phyloP scores from a whole-genome alignment of 108 stramenopile species.

The Fistulifera pelliculosa region DNA sequence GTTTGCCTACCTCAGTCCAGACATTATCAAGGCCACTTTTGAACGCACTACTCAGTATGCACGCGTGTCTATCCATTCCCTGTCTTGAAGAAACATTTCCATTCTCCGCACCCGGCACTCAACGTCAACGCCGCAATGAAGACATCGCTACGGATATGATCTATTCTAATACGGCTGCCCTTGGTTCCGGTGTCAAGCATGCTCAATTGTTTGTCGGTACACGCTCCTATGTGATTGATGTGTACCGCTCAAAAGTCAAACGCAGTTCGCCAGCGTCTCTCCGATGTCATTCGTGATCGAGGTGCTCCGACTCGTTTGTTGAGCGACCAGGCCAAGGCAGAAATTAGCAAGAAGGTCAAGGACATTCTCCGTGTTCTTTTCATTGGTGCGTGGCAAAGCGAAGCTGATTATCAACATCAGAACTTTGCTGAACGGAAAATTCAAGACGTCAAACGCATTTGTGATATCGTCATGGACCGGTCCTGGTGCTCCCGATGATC shows the following conservation, averaged over 20 bases:
- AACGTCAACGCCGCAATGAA: too few species aligned
- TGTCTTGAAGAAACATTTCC: too few species aligned
- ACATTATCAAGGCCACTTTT: too few species aligned
- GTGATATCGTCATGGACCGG: not conserved
- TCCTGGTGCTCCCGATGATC: not conserved
- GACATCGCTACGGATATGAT: too few species aligned
- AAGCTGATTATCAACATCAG: not conserved
- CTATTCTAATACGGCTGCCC: too few species aligned
- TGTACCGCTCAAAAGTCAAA: not conserved
- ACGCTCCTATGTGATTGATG: too few species aligned
- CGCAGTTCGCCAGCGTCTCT: not conserved
- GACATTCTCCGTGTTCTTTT: not conserved
- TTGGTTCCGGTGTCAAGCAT: too few species aligned
- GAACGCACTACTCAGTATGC: too few species aligned
- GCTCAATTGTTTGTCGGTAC: too few species aligned
- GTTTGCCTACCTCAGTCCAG: too few species aligned
- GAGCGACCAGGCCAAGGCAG: conserved; percentile 3
- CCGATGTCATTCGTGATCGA: conserved; percentile 10
- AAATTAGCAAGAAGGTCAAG: not conserved
- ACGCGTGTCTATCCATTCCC: too few species aligned
- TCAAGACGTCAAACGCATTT: not conserved
- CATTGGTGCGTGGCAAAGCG: not conserved
- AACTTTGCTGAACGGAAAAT: not conserved
- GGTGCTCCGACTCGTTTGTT: conserved; percentile 19
- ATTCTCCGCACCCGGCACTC: too few species aligned